Conservation (phyloP, 345 rosid genomes). For the Citrus australasica region DNA sequence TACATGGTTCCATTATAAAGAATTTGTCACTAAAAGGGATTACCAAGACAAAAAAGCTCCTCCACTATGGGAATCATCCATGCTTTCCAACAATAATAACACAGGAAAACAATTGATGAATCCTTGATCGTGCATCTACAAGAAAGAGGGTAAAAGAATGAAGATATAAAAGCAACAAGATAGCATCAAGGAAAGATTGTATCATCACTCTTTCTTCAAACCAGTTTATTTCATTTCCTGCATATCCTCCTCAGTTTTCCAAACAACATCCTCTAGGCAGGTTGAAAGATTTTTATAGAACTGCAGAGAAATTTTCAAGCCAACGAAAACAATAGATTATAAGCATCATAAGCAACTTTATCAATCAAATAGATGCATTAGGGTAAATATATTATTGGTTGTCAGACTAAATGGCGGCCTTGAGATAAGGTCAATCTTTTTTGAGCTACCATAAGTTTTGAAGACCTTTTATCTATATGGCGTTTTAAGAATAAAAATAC, state of each 20-base stretch:
- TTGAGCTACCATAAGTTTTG: no score
- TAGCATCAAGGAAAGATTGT: neutral
- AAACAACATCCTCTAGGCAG: conserved; percentile 76
- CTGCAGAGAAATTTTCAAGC: conserved; percentile 39
- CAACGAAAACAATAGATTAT: neutral
- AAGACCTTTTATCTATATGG: no score
- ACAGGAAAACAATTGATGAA: conserved; percentile 26
- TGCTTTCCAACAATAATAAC: conserved; percentile 35
- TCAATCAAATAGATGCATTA: neutral
- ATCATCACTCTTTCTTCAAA: conserved; percentile 16
- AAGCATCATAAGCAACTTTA: neutral
- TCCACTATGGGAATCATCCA: conserved; percentile 14
- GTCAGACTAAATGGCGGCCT: neutral
- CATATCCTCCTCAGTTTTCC: conserved; percentile 90
- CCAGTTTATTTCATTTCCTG: conserved; percentile 34
- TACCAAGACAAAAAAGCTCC: conserved; percentile 19
- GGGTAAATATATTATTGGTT: neutral
- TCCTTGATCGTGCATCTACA: conserved; percentile 9
- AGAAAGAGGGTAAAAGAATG: conserved; percentile 17
- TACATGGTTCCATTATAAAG: neutral
- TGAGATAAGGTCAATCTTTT: no score
- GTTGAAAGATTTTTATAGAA: conserved; percentile 83
- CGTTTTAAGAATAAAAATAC: no score
- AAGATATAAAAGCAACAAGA: conserved; percentile 21
- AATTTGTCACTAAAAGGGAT: neutral